phyloP scores from a whole-genome alignment of 1,284 basidiomycete genomes.

The Trametes polyzona region DNA sequence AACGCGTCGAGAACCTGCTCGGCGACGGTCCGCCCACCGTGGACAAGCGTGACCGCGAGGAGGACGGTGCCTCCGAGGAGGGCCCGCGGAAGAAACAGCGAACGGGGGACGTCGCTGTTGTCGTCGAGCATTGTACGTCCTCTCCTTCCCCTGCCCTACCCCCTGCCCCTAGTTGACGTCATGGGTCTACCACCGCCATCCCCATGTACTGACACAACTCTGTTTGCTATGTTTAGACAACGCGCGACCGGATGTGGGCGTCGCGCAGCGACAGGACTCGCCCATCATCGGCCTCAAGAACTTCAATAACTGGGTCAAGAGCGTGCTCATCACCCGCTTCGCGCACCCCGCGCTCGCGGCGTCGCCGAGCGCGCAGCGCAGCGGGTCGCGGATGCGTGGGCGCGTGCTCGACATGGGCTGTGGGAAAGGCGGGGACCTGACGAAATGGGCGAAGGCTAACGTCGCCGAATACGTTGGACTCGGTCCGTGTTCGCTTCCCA shows the following conservation, averaged over 20 bases:
- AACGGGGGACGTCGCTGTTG: slow-evolving; percentile 65
- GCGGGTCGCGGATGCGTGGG: slow-evolving; percentile 44
- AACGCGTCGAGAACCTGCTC: slow-evolving; percentile 47
- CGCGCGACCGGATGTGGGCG: slow-evolving; percentile 87
- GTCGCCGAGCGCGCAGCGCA: slow-evolving; percentile 33
- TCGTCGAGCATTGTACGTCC: slow-evolving; percentile 73
- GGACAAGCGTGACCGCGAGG: slow-evolving; percentile 51
- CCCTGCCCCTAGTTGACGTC: slow-evolving; percentile 15
- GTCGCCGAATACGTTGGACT: slow-evolving; percentile 83
- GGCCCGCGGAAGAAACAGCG: slow-evolving; percentile 54
- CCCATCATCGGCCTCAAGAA: slow-evolving; percentile 96
- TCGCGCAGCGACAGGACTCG: slow-evolving; percentile 83
- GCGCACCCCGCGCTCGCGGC: slow-evolving; percentile 63
- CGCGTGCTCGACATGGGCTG: slow-evolving; percentile 96
- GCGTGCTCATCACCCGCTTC: slow-evolving; percentile 89
- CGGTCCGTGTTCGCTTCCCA: slow-evolving; percentile 52
- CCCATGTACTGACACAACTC: slow-evolving; percentile 4
- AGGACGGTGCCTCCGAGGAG: slow-evolving; percentile 47
- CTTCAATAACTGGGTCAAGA: slow-evolving; percentile 99
- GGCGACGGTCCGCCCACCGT: slow-evolving; percentile 16
- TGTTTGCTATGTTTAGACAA: slow-evolving; percentile 66
- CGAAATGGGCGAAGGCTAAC: slow-evolving; percentile 93
- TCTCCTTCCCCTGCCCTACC: slow-evolving; percentile 1
- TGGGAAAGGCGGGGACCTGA: slow-evolving; percentile 97
- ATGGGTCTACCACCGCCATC: not conserved